Evolutionary conservation across 1,284 basidiomycete species (phyloP).

Genomic region (Cryptococcus sp.): DNA sequence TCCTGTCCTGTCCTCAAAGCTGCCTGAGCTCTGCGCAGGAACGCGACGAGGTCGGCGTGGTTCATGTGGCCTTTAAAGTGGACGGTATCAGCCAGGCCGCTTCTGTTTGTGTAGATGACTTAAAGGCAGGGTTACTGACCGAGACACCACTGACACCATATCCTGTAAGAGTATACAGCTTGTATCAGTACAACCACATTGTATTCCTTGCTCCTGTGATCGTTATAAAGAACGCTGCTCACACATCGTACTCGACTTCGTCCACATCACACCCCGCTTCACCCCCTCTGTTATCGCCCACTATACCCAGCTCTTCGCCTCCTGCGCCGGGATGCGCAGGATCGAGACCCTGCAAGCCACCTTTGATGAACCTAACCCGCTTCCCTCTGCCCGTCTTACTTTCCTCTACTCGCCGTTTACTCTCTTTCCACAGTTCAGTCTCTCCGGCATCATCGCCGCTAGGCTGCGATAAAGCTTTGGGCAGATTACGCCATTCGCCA

Average conservation of each 20-base stretch:
- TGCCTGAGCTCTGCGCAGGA: conserved; percentile 67
- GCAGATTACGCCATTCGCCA: conserved; percentile 65
- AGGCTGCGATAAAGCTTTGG: conserved; percentile 8
- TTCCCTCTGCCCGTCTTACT: conserved; percentile 57
- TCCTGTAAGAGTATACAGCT: conserved; percentile 63
- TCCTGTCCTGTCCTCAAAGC: conserved; percentile 19
- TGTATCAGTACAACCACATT: conserved; percentile 4
- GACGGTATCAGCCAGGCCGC: neutral
- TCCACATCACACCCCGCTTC: conserved; percentile 31
- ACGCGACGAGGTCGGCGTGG: conserved; percentile 72
- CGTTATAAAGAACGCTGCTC: conserved; percentile 24
- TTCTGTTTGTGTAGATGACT: neutral
- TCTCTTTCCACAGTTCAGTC: conserved; percentile 24
- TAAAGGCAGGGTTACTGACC: conserved; percentile 53
- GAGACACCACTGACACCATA: conserved; percentile 96
- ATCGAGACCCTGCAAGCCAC: conserved; percentile 76
- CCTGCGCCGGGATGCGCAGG: conserved; percentile 58
- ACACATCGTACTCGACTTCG: conserved; percentile 49
- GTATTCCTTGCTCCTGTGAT: neutral
- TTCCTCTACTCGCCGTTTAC: conserved; percentile 35
- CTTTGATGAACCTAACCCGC: conserved; percentile 77
- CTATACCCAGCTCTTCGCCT: conserved; percentile 37
- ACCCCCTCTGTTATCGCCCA: conserved; percentile 38
- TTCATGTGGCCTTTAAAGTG: conserved; percentile 62
- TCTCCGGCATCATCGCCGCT: conserved; percentile 17